Evolutionary conservation across 768 basidiomycete species (phyloP).

Genomic region (Naganishia vishniacii): DNA sequence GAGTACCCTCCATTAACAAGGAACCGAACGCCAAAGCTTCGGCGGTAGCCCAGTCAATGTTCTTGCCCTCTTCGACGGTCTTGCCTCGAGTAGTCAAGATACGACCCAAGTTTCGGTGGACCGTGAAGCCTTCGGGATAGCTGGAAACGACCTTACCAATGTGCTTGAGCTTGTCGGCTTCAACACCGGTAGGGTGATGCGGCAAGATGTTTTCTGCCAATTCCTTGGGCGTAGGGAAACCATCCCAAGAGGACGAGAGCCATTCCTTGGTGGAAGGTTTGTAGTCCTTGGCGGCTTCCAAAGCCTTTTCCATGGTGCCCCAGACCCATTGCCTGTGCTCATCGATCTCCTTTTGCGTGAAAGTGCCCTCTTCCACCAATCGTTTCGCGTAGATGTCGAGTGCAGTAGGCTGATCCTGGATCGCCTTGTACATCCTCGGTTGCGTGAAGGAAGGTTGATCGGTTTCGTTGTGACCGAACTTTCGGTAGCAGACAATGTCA

Average conservation of each 20-base stretch:
- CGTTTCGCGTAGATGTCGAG: constrained; percentile 87
- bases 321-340: constrained; percentile 99
- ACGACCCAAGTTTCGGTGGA: constrained; percentile 88
- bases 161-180: constrained; percentile 67
- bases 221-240: constrained; percentile 95
- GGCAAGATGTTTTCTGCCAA: constrained; percentile 87
- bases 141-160: constrained; percentile 82
- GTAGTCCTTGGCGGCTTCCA: constrained; percentile 91
- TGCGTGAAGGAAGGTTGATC: constrained; percentile 99
- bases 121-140: constrained; percentile 76
- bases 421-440: constrained; percentile 96
- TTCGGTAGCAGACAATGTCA: constrained; percentile 97
- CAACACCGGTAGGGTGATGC: constrained; percentile 77
- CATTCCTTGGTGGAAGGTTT: constrained; percentile 91
- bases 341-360: constrained; percentile 91
- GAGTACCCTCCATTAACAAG: constrained; percentile 83
- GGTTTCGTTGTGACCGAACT: constrained; percentile 98
- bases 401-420: constrained; percentile 85
- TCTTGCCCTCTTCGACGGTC: constrained; percentile 78
- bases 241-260: constrained; percentile 96
- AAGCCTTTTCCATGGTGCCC: constrained; percentile 96
- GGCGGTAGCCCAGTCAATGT: constrained; percentile 97
- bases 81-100: constrained; percentile 83
- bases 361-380: constrained; percentile 81
- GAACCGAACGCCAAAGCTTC: constrained; percentile 95